Evolutionary conservation across 2,329 filamentous ascomycete species (phyloP).

Genomic region (Aspergillus sp.): DNA sequence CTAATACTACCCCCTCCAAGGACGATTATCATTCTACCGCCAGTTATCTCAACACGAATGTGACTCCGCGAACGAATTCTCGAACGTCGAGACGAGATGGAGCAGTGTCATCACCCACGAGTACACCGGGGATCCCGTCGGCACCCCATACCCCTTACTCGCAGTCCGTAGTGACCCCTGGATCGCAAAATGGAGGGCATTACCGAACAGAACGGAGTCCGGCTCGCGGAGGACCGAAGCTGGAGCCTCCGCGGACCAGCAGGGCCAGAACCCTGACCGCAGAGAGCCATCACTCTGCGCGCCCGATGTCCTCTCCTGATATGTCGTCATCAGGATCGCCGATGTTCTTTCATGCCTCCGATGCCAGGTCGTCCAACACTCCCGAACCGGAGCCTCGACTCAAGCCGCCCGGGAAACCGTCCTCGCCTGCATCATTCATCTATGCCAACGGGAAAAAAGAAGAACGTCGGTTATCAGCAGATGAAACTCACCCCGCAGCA

Average conservation of each 20-base stretch:
- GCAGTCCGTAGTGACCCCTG: constrained; percentile 18
- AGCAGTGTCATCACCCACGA: constrained; percentile 57
- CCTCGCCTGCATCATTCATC: constrained; percentile 26
- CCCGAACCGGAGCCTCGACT: constrained; percentile 26
- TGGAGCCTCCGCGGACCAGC: constrained; percentile 24
- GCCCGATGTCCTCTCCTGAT: constrained; percentile 29
- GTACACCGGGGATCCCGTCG: constrained; percentile 30
- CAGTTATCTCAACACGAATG: constrained; percentile 56
- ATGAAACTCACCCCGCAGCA: constrained; percentile 13
- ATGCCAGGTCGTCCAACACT: constrained; percentile 53
- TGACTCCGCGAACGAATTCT: constrained; percentile 71
- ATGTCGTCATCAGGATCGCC: constrained; percentile 33
- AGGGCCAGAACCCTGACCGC: constrained; percentile 33
- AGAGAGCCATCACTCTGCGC: constrained; percentile 28
- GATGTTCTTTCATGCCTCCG: constrained; percentile 91
- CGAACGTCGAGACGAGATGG: constrained; percentile 67
- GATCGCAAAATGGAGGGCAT: constrained; percentile 10
- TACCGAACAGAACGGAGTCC: constrained; percentile 31
- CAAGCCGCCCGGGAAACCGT: constrained; percentile 18
- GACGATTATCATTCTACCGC: constrained; percentile 37
- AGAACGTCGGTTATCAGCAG: constrained; percentile 19
- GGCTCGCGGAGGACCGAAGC: constrained; percentile 21
- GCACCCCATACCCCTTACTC: constrained; percentile 25
- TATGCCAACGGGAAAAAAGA: constrained; percentile 31
- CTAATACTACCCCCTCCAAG: constrained; percentile 22